phyloP scores from a whole-genome alignment of 2,329 filamentous ascomycete genomes.

The Davidsoniella virescens region DNA sequence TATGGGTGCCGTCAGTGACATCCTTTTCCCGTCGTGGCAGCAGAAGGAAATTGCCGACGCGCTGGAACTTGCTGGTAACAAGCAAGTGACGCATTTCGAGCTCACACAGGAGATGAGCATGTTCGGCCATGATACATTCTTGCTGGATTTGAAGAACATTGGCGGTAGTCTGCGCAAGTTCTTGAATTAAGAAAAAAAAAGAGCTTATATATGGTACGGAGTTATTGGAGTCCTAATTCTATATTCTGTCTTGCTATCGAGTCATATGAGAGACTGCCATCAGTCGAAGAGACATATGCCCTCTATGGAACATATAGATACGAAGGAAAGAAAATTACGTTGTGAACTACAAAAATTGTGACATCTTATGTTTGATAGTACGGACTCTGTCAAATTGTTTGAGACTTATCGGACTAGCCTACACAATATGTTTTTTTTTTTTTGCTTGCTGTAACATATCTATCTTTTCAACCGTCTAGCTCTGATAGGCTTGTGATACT shows the following conservation, averaged over 20 bases:
- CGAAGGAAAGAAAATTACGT: too few species aligned
- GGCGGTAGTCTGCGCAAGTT: slow-evolving; percentile 72
- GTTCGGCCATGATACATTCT: slow-evolving; percentile 93
- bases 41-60: slow-evolving; percentile 86
- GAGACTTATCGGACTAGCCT: too few species aligned
- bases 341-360: too few species aligned
- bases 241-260: background rate
- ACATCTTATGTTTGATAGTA: too few species aligned
- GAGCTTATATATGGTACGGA: background rate
- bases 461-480: too few species aligned
- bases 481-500: too few species aligned
- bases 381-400: too few species aligned
- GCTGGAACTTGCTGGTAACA: slow-evolving; percentile 60
- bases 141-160: slow-evolving; percentile 82
- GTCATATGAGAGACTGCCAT: too few species aligned
- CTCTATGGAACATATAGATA: too few species aligned
- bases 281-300: too few species aligned
- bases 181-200: slow-evolving; percentile 35
- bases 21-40: slow-evolving; percentile 95
- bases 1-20: slow-evolving; percentile 89
- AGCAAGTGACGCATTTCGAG: slow-evolving; percentile 72
- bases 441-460: too few species aligned
- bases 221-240: background rate
- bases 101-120: slow-evolving; percentile 84
- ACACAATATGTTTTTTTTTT: too few species aligned